Evolutionary conservation across 352 stramenopile species (phyloP).

Genomic region (Blastocystis sp.): DNA sequence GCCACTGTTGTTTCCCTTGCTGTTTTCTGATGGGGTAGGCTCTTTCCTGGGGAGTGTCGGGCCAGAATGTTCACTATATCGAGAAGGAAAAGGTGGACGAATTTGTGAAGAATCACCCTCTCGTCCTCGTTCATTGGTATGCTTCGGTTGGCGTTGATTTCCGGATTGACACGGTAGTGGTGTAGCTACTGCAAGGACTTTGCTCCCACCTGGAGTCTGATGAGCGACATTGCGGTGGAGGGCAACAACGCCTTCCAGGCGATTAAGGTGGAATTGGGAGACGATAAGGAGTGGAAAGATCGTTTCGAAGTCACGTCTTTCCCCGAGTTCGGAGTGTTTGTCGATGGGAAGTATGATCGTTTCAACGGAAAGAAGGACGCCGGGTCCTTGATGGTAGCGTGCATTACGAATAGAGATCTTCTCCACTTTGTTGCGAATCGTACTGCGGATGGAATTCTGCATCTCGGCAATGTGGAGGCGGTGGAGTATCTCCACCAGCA

Average conservation of each 20-base stretch:
- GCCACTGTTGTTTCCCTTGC: too few species aligned
- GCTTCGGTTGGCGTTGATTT: not conserved
- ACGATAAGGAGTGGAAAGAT: conserved; percentile 37
- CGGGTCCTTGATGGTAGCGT: not conserved
- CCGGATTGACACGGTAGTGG: conserved; percentile 5
- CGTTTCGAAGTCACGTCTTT: conserved; percentile 11
- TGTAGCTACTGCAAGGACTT: conserved; percentile 44
- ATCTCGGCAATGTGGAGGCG: not conserved
- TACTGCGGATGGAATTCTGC: conserved; percentile 39
- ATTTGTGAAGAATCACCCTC: conserved; percentile 10
- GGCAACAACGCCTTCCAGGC: conserved; percentile 10
- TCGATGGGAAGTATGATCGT: conserved; percentile 17
- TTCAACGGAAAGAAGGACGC: conserved; percentile 36
- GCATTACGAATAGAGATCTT: conserved; percentile 20
- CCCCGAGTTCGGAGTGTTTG: conserved; percentile 48
- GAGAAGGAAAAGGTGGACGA: conserved; percentile 22
- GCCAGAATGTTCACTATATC: conserved; percentile 4
- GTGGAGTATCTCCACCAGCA: not conserved
- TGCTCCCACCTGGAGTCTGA: conserved; percentile 25
- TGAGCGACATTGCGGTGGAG: conserved; percentile 21
- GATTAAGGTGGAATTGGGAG: conserved; percentile 38
- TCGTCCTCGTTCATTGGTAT: conserved; percentile 48
- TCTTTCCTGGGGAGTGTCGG: not conserved
- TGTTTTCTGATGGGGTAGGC: not conserved
- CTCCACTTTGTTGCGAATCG: conserved; percentile 40